Evolutionary conservation across 495 filamentous ascomycete species (phyloP), one percentile per base, ranked within the genome.

Genomic region (Hypoxylon trugodes): DNA sequence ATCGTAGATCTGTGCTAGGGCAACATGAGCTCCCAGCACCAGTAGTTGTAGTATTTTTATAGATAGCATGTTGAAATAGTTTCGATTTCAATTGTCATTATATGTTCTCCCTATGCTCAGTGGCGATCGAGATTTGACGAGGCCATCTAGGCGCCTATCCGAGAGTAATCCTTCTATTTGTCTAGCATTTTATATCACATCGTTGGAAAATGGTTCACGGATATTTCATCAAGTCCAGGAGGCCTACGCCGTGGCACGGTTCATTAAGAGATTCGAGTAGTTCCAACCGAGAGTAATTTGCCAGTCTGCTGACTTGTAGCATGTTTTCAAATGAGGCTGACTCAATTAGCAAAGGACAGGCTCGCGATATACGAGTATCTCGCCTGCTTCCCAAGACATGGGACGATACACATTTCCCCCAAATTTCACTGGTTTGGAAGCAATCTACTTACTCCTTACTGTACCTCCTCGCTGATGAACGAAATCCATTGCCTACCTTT

Each of bases 281-380:
- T 59, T 32, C 25, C 46, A 45, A 21, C n/a, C 12, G 43, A 38
- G 46, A 30, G 46, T 22, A 47, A 43, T 57, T 57, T 38, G 28
- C 38, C 32, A 43, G 37, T 28, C 38, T 28, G 37, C 6, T 12
- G 30, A 28, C 28, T 16, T 46, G 37, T 13, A 13, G 22, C 30
- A 24, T 50, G 8, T 6, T 25, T 8, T 57, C 36, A 10, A 45
- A 51, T 57, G 22, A 50, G 25, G 41, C 26, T 42, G 43, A 50
- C 13, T 50, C 43, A 38, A 42, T 32, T 48, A 22, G 33, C 30
- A 26, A 22, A 24, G 48, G 53, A 21, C 21, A 15, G 30, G 30
- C 21, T 64, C 15, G 15, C 30, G 28, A 52, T 40, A 19, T 45
- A 37, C 38, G 8, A 21, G n/a, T 33, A 57, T 52, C 32, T 24